Evolutionary conservation across 1,284 basidiomycete genomes (phyloP), one percentile per base, ranked within the genome.

Genomic region (Fomitiporia mediterranea): DNA sequence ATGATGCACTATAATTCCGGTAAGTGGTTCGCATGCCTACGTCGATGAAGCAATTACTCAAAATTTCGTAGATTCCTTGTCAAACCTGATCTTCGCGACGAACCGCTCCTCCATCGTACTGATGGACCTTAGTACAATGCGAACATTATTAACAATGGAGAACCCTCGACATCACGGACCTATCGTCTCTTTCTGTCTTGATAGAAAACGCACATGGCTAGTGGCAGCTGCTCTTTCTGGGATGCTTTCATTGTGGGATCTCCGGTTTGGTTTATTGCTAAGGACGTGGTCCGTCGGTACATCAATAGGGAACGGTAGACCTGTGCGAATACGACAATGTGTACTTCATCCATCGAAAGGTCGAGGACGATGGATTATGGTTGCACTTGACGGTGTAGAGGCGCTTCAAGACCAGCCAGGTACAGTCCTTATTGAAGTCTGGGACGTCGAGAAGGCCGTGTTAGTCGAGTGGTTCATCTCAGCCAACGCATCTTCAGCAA

Each of bases 121-220:
- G n/a, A 70, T 98, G 51, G 94, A 98, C 67, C 74, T 98, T 37
- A 82, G 91, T 27, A 90, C 87, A 2, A 94, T 95, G 91, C 81
- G 81, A 19, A 73, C 88, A 5, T 69, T 89, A 8, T 83, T 88
- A 53, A 81, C 78, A 0, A 83, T 95, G 77, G 80, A 89, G 58
- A 91, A 95, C 64, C 93, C 94, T 2, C 80, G 84, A 21, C 90
- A 96, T 64, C 80, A 84, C 58, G 96, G 96, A 0, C 84, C 93
- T 0, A 89, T 98, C 52, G 89, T 92, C 0, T 83, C 85, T 48
- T 70, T 97, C 51, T 96, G 91, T 62, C 69, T 93, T 34, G 92
- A 95, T 66, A 81, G 82, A 25, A 89, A 88, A 62, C 81, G 82
- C 25, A 81, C 89, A 3, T 98, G 96, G 96, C 75, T 94, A 34